phyloP scores from a whole-genome alignment of 2,329 filamentous ascomycete genomes.

The Albophoma yamanashiensis region DNA sequence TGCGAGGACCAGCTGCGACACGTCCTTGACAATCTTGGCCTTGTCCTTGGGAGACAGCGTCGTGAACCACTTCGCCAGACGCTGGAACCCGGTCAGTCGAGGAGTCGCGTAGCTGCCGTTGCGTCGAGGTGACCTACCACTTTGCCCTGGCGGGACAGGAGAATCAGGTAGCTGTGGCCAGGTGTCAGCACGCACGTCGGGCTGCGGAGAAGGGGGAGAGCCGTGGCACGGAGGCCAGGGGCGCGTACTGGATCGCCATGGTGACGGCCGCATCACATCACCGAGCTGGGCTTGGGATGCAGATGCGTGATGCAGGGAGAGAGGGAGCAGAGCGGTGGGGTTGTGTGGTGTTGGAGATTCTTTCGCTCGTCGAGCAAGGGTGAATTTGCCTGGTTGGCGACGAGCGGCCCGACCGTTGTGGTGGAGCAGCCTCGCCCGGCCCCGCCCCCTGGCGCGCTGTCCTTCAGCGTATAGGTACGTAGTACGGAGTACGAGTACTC shows the following conservation, averaged over 20 bases:
- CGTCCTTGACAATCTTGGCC: slow-evolving; percentile 99
- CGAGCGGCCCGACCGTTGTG: slow-evolving; percentile 6
- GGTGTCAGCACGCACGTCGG: slow-evolving; percentile 9
- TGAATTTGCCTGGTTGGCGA: slow-evolving; percentile 14
- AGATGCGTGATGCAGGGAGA: neutral
- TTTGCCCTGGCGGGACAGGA: slow-evolving; percentile 97
- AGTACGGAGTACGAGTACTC: too few relatives aligned
- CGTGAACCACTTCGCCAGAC: slow-evolving; percentile 98
- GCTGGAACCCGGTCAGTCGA: slow-evolving; percentile 39
- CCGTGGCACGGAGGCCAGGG: slow-evolving; percentile 2
- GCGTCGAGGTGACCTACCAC: slow-evolving; percentile 56
- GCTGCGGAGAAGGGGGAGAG: neutral
- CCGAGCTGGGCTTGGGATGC: slow-evolving; percentile 6
- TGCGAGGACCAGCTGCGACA: slow-evolving; percentile 92
- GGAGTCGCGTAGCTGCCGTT: neutral
- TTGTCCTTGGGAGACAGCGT: slow-evolving; percentile 96
- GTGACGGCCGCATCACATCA: slow-evolving; percentile 12
- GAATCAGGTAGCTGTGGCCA: slow-evolving; percentile 74
- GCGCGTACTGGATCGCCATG: slow-evolving; percentile 35
- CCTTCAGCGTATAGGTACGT: too few relatives aligned
- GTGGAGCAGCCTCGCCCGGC: slow-evolving; percentile 1
- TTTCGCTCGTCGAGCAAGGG: slow-evolving; percentile 1
- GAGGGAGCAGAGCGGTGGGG: neutral
- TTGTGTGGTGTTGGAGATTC: slow-evolving; percentile 2
- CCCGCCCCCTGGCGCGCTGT: neutral